Evolutionary conservation across 2,329 filamentous ascomycete species (phyloP).

Genomic region (Pseudocercospora fuligena): DNA sequence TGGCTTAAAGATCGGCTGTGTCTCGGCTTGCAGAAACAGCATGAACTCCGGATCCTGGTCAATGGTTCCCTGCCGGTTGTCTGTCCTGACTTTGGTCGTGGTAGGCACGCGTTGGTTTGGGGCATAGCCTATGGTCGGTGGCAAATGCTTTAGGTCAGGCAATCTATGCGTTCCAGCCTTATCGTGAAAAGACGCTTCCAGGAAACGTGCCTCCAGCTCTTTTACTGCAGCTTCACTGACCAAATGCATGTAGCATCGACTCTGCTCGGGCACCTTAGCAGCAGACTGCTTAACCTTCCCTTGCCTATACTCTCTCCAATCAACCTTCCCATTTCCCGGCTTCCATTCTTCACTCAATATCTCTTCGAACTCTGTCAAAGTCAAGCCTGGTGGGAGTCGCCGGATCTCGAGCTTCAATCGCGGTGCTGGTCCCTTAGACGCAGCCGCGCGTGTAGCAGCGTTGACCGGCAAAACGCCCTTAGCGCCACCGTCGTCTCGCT

Average conservation of each 20-base stretch:
- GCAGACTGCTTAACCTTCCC: constrained; percentile 79
- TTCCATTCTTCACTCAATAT: constrained; percentile 82
- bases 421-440: constrained; percentile 54
- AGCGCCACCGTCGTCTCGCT: constrained; percentile 32
- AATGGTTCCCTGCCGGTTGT: constrained; percentile 89
- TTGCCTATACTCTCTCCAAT: constrained; percentile 76
- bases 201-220: constrained; percentile 71
- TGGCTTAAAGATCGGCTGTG: constrained; percentile 69
- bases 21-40: constrained; percentile 84
- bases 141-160: constrained; percentile 70
- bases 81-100: constrained; percentile 72
- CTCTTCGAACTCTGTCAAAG: constrained; percentile 73
- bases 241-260: constrained; percentile 82
- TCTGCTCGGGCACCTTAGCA: constrained; percentile 82
- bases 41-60: constrained; percentile 97
- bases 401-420: constrained; percentile 85
- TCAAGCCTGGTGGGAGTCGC: constrained; percentile 83
- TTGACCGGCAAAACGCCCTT: constrained; percentile 40
- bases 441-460: constrained; percentile 34
- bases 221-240: constrained; percentile 71
- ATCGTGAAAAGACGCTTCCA: constrained; percentile 75
- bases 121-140: constrained; percentile 79
- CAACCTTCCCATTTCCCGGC: constrained; percentile 76
- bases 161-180: constrained; percentile 76
- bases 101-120: constrained; percentile 79